A percentile compares a stretch with the other conserved stretches of the same genome.
Conservation (phyloP, 208 protist genomes). For the Leishmania tropica region DNA sequence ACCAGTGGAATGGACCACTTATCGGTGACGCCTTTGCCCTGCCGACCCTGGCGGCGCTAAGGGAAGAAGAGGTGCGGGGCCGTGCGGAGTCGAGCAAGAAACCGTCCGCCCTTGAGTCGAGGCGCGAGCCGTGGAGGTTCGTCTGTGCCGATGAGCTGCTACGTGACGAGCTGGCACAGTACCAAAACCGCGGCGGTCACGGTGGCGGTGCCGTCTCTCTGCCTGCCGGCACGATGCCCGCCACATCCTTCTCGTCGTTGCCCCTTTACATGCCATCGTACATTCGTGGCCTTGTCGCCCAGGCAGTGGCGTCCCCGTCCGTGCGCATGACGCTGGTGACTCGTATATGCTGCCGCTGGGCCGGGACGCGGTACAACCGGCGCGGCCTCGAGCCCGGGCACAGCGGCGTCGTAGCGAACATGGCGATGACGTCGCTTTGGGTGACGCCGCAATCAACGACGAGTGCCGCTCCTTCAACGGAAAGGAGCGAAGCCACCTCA, state of each 20-base stretch:
- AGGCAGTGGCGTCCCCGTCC: slow-evolving; percentile 12
- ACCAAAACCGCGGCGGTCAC: not conserved
- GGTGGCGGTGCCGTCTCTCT: not conserved
- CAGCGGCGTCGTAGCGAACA: slow-evolving; percentile 79
- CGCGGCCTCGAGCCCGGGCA: slow-evolving; percentile 68
- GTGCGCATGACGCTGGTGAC: slow-evolving; percentile 53
- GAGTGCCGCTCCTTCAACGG: not conserved
- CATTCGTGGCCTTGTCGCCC: slow-evolving; percentile 62
- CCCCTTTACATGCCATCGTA: slow-evolving; percentile 53
- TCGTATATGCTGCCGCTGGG: slow-evolving; percentile 70
- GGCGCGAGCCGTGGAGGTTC: slow-evolving; percentile 11
- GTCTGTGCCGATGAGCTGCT: slow-evolving; percentile 31
- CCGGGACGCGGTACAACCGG: slow-evolving; percentile 87
- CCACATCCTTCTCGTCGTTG: slow-evolving; percentile 14
- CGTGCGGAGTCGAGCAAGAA: not conserved
- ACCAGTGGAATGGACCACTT: slow-evolving; percentile 38
- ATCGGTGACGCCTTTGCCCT: slow-evolving; percentile 24
- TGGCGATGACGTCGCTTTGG: slow-evolving; percentile 74
- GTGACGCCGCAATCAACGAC: slow-evolving; percentile 27
- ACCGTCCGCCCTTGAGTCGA: not conserved
- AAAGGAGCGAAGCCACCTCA: not conserved
- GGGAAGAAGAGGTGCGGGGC: slow-evolving; percentile 1
- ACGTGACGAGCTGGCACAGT: slow-evolving; percentile 15
- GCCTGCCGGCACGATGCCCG: not conserved
- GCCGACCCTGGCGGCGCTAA: slow-evolving; percentile 11